These are phyloP conservation scores for Mortierella sp. DNA, from an alignment of 371 early-diverging fungal genomes.

Conservation along the genomic window DNA sequence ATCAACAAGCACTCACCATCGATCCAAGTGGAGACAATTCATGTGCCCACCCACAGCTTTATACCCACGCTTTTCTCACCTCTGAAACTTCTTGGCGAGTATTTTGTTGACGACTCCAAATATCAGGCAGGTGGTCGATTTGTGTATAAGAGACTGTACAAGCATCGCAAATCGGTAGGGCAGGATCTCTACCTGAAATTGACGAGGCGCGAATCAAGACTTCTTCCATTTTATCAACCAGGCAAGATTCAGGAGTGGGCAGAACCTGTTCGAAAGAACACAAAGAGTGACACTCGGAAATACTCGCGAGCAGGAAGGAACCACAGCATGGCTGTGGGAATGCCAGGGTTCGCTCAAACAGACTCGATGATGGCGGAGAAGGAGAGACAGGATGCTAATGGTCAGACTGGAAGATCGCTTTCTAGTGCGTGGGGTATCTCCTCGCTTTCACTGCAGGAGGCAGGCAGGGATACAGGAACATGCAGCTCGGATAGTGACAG, in stretches of 20 bases:
- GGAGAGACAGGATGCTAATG: no score
- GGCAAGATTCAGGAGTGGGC: slow-evolving; percentile 50
- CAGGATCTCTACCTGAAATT: slow-evolving; percentile 6
- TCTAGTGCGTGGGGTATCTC: slow-evolving; percentile 25
- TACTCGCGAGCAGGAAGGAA: no score
- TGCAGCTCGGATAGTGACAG: slow-evolving; percentile 30
- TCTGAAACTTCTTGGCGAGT: slow-evolving; percentile 37
- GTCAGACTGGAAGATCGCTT: no score
- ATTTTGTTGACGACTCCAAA: slow-evolving; percentile 48
- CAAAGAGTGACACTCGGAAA: no score
- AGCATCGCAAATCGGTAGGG: slow-evolving; percentile 22
- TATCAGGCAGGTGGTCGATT: slow-evolving; percentile 46
- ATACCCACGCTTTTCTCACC: slow-evolving; percentile 50
- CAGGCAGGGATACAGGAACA: slow-evolving; percentile 1
- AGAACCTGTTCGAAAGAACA: slow-evolving; percentile 22
- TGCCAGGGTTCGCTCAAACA: no score
- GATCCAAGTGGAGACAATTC: slow-evolving; percentile 23
- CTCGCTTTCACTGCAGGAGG: slow-evolving; percentile 13
- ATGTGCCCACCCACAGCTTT: slow-evolving; percentile 36
- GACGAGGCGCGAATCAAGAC: slow-evolving; percentile 18
- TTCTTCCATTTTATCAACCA: slow-evolving; percentile 46
- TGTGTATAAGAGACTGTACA: slow-evolving; percentile 38
- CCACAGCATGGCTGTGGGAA: no score
- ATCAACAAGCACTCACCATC: slow-evolving; percentile 12
- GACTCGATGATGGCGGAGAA: no score